A percentile compares a stretch with the other conserved stretches of the same genome.
Conservation (phyloP, 305 asterid genomes). For the Fraxinus latifolia region DNA sequence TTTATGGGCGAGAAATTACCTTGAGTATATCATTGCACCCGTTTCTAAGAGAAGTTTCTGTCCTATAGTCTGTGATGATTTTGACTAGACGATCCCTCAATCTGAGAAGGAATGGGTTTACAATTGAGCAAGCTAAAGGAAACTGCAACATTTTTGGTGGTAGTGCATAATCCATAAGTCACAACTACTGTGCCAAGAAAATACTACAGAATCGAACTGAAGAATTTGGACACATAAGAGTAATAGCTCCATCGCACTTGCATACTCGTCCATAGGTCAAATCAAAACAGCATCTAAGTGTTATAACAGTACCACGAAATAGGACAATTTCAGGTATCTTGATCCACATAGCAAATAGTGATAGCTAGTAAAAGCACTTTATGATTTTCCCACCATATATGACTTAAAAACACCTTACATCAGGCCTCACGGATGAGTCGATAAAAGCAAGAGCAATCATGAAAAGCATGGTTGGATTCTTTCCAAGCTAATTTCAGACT, state of each 20-base stretch:
- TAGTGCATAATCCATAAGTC: not conserved
- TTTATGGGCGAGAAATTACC: conserved; percentile 38
- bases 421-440: not conserved
- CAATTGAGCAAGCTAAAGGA: not conserved
- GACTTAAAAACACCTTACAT: not conserved
- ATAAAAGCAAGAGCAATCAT: not conserved
- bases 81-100: conserved; percentile 94
- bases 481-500: not conserved
- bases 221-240: not conserved
- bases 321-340: not conserved
- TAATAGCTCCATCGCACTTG: not conserved
- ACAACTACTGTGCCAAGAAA: not conserved
- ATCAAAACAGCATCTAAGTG: not conserved
- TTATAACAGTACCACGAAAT: not conserved
- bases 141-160: not conserved
- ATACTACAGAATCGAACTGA: not conserved
- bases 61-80: conserved; percentile 88
- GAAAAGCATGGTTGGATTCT: not conserved
- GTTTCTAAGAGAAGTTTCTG: conserved; percentile 91
- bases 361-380: not conserved
- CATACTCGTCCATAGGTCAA: not conserved
- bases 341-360: not conserved
- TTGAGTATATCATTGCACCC: conserved; percentile 92
- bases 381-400: not conserved
- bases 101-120: conserved; percentile 40